Evolutionary conservation across 495 filamentous ascomycete genomes (phyloP), one percentile per base, ranked within the genome.

Genomic region (Haplographium delicatum): DNA sequence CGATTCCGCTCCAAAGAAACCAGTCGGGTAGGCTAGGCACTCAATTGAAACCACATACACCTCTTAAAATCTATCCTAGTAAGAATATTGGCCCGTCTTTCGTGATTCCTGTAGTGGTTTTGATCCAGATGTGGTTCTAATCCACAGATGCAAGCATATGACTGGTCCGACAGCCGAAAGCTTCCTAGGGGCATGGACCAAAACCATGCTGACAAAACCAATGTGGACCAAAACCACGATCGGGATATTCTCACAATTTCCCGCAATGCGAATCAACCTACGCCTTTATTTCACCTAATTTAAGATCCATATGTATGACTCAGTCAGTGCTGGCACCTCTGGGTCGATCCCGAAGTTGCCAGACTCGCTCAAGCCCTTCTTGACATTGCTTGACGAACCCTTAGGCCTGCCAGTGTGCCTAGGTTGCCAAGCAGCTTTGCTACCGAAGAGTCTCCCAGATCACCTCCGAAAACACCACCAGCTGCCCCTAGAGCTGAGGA

Each of bases 391-490:
- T 4, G 18, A 35, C 20, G 18, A 37, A 6, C 30, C 45, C 13
- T 13, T 38, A 10, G 30, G 28, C 13, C 22, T 48, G 25, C 45
- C 45, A 33, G 30, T 37, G 2, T 48, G 45, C 31, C 28, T 20
- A 4, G 18, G 4, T 6, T 48, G 45, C 31, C 30, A 48, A 38
- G 25, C n/a, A 1, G 45, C 45, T 16, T 19, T 48, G 19, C 31
- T 48, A 10, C 45, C 45, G 8, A 37, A 24, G 22, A 37, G 28
- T 20, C 45, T 48, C 28, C n/a, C 16, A 1, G 45, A 48, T n/a
- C 45, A 48, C 19, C 45, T 48, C n/a, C 30, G 45, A 26, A 48
- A 48, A 38, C 45, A 48, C n/a, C 45, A 48, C 20, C 19, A 48
- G 0, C 11, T 48, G 18, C 45, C 45, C 1, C n/a, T 37, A 6